Evolutionary conservation across 352 stramenopile genomes (phyloP).

Genomic region (Phytophthora chlamydospora): DNA sequence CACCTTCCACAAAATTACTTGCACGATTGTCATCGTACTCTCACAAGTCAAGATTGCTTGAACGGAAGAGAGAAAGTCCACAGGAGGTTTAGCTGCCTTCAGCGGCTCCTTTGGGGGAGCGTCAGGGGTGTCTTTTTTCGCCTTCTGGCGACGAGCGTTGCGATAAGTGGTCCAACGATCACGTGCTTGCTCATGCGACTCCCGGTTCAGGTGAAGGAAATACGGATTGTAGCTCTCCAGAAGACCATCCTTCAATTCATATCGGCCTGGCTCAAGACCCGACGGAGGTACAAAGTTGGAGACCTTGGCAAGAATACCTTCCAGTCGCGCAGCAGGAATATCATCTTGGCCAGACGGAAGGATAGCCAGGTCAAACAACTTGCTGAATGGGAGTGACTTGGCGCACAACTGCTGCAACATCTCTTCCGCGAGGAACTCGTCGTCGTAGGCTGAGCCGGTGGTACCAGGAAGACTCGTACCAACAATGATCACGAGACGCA

Average conservation of each 20-base stretch:
- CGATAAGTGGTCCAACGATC: constrained; percentile 84
- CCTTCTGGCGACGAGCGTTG: constrained; percentile 51
- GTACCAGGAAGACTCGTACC: constrained; percentile 76
- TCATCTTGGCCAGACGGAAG: constrained; percentile 86
- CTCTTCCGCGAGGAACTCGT: constrained; percentile 81
- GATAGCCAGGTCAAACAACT: constrained; percentile 81
- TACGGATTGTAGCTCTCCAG: constrained; percentile 89
- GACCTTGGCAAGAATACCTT: constrained; percentile 67
- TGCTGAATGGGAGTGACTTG: constrained; percentile 83
- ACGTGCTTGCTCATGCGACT: constrained; percentile 80
- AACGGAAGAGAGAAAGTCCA: constrained; percentile 62
- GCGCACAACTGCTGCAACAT: constrained; percentile 87
- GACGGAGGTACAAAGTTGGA: constrained; percentile 76
- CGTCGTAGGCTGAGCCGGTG: constrained; percentile 64
- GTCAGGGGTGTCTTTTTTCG: constrained; percentile 19
- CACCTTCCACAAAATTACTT: constrained; percentile 73
- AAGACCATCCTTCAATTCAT: constrained; percentile 75
- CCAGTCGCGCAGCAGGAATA: constrained; percentile 67
- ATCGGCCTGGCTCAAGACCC: constrained; percentile 79
- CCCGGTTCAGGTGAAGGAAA: constrained; percentile 85
- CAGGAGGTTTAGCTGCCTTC: constrained; percentile 39
- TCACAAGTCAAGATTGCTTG: constrained; percentile 72
- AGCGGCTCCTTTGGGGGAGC: constrained; percentile 46
- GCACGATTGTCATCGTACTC: constrained; percentile 66
- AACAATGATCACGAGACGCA: constrained; percentile 79